phyloP scores from a whole-genome alignment of 2,329 filamentous ascomycete species.

The Leptodontidium sp. region DNA sequence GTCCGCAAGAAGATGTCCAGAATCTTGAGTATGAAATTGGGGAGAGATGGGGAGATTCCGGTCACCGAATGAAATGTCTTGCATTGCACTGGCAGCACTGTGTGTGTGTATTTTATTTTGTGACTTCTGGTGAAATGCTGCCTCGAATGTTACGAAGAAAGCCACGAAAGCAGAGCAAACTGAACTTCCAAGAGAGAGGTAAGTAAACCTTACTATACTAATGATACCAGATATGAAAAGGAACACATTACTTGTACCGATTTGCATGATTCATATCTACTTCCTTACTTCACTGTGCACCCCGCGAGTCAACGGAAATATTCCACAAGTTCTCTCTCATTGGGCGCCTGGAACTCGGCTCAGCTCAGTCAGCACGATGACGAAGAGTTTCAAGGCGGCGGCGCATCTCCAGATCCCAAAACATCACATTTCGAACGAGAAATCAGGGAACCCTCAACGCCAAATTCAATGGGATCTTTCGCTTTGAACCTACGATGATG shows the following conservation, averaged over 20 bases:
- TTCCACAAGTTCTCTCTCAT: neutral
- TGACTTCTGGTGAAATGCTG: neutral
- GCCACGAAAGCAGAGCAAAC: too few relatives aligned
- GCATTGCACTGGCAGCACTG: neutral
- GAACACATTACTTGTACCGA: too few relatives aligned
- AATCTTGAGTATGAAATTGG: neutral
- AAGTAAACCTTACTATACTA: neutral
- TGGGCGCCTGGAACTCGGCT: neutral
- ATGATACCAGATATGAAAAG: too few relatives aligned
- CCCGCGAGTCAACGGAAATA: slow-evolving; percentile 4
- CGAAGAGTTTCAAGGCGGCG: slow-evolving; percentile 6
- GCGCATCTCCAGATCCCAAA: neutral
- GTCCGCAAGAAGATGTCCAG: slow-evolving; percentile 4
- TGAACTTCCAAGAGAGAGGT: too few relatives aligned
- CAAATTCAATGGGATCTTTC: slow-evolving; percentile 30
- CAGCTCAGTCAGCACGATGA: slow-evolving; percentile 10
- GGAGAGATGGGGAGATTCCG: neutral
- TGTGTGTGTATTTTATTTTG: neutral
- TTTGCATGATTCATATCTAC: neutral
- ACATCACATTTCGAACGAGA: neutral
- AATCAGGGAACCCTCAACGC: neutral
- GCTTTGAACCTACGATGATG: slow-evolving; percentile 34
- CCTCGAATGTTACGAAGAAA: neutral
- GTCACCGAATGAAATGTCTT: slow-evolving; percentile 5
- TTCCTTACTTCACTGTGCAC: neutral